Evolutionary conservation across 352 stramenopile genomes (phyloP), one percentile per base, ranked within the genome.

Genomic region (Phytopythium chamaehyphon): DNA sequence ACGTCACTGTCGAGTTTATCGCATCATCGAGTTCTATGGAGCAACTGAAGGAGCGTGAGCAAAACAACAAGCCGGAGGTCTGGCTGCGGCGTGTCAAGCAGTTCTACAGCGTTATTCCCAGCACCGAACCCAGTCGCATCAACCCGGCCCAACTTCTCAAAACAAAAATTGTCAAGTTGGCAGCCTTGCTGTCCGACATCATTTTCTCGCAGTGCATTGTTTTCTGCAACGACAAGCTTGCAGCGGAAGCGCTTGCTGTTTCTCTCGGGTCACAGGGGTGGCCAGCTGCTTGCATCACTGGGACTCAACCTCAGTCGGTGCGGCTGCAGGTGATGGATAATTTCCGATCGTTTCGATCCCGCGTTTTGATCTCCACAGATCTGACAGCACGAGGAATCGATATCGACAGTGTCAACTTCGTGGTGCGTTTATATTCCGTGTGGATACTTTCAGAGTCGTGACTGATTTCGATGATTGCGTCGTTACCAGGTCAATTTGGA

Each of bases 191-290:
- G 7, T 74, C 82, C 4, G 72, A 87, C 47, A 67, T 90, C 39
- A 55, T 71, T 35, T 92, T 92, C 54, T 69, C 74, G 35, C 78
- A 92, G 56, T 90, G 82, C 54, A 90, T 92, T 50, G 79, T 90
- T 31, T 92, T 92, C 51, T 90, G 76, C 64, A 92, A 92, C 62
- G 82, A 90, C 64, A 92, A 90, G 63, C 77, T 87, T 48, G 70
- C 78, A 8, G 76, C 82, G 0, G 79, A 90, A 56, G 79, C 76
- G 10, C 40, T 90, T 14, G 74, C 79, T 3, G 69, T 60, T 0
- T 79, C 76, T 14, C 64, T 92, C 21, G 53, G 50, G 15, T 58
- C 53, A 7, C 68, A 87, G 22, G 69, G 68, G 21, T 92, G 75
- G 74, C 76, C 79, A 5, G 69, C 77, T 8, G 69, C 64, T 21